Base-by-base conservation (phyloP, 345 rosid genomes). In the Noccaea caerulescens region DNA sequence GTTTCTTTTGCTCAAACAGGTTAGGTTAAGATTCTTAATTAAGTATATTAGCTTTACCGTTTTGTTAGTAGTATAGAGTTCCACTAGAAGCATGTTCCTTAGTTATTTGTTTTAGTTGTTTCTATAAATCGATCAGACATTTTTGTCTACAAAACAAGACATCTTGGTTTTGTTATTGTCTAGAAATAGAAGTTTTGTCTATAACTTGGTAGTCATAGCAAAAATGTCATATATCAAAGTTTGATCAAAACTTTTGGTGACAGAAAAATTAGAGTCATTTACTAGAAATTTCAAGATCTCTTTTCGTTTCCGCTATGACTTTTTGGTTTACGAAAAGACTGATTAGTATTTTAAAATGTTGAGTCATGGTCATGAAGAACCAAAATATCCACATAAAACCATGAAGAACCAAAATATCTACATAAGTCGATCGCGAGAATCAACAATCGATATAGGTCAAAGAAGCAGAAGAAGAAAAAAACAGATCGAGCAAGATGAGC, bases 241-340 rank as follows among this genome's bases (percentile, higher is more conserved):
- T 53, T 53, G 54, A 11, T n/a, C 12, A 12, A 18, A 42, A 58
- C 10, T 13, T n/a, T 36, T 34, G 45, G 14, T 42, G 12, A 11
- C 57, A 16, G n/a, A 33, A 30, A 33, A 4, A 27, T 27, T 52
- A 13, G 11, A 32, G 38, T 45, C 33, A 63, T n/a, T 33, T 12
- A 45, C 51, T 38, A 50, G 25, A 60, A 23, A 39, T 37, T 59
- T 53, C 41, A 27, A 44, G 46, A 63, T 23, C 38, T 55, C 0
- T 44, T 64, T 46, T 56, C 58, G 32, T 64, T 38, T 10, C 46
- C 20, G 51, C 10, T 13, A 54, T 36, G 76, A 55, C 49, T 72
- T 72, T 54, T 64, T 56, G 58, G 51, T 54, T 46, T 57, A 5
- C 25, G 49, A 46, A 53, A 56, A 14, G 57, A 64, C 65, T 64